These are phyloP conservation scores for Tolypocladium cylindrosporum DNA, from an alignment of 2,329 filamentous ascomycete species.

Conservation along the genomic window DNA sequence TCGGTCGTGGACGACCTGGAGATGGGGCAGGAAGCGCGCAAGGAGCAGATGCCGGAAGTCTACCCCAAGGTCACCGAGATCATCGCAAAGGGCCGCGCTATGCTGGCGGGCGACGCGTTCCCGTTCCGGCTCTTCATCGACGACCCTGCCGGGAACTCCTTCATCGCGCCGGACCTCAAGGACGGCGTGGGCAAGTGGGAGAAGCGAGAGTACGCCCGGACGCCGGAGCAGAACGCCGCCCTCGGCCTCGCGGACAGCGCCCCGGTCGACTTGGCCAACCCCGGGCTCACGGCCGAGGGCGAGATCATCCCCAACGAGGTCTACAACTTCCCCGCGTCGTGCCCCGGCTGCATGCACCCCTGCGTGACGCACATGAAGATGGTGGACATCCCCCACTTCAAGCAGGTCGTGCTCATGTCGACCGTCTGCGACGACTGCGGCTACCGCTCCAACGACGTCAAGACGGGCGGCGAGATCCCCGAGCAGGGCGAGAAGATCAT, in stretches of 20 bases:
- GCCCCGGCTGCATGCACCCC: conserved; percentile 77
- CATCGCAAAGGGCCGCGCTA: conserved; percentile 62
- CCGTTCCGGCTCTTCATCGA: conserved; percentile 85
- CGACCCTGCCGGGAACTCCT: conserved; percentile 91
- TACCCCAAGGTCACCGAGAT: conserved; percentile 69
- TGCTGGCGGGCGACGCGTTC: conserved; percentile 67
- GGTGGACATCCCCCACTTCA: conserved; percentile 96
- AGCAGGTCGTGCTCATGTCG: conserved; percentile 92
- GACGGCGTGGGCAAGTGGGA: conserved; percentile 80
- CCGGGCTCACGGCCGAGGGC: conserved; percentile 43
- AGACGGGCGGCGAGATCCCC: conserved; percentile 89
- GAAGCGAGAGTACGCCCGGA: conserved; percentile 75
- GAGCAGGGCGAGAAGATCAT: conserved; percentile 77
- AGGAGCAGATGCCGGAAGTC: conserved; percentile 66
- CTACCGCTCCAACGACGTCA: conserved; percentile 93
- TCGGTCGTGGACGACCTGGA: conserved; percentile 74
- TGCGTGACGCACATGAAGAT: conserved; percentile 97
- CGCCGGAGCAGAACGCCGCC: conserved; percentile 73
- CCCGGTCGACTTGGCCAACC: conserved; percentile 42
- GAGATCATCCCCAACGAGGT: conserved; percentile 91
- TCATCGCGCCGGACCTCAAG: conserved; percentile 79
- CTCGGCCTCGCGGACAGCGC: conserved; percentile 65
- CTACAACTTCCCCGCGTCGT: conserved; percentile 84
- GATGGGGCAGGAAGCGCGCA: conserved; percentile 72
- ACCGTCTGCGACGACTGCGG: conserved; percentile 88